Evolutionary conservation across 345 rosid species (phyloP).

Genomic region (Cochlearia excelsa): DNA sequence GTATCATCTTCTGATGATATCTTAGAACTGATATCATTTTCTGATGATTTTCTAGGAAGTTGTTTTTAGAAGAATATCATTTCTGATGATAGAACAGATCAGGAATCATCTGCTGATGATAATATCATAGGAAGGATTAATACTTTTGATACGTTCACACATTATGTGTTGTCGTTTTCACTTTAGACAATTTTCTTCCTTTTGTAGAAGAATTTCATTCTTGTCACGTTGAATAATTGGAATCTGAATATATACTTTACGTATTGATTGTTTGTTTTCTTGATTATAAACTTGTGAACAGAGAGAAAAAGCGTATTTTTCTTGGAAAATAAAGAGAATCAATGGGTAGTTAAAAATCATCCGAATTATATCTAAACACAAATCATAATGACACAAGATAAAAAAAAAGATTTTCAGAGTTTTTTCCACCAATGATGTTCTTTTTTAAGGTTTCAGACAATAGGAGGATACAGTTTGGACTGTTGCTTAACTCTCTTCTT

Average conservation of each 20-base stretch:
- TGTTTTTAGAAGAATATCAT: slow-evolving; percentile 9
- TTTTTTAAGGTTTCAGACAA: slow-evolving; percentile 36
- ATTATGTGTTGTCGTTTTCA: slow-evolving; percentile 8
- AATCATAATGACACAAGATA: slow-evolving; percentile 22
- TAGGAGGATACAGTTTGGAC: slow-evolving; percentile 84
- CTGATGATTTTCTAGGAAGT: slow-evolving; percentile 26
- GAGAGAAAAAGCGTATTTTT: background rate
- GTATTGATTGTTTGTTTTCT: too few relatives aligned
- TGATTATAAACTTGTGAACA: too few relatives aligned
- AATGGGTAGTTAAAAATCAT: slow-evolving; percentile 31
- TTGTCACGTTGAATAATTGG: slow-evolving; percentile 17
- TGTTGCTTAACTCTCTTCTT: slow-evolving; percentile 85
- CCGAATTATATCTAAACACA: slow-evolving; percentile 15
- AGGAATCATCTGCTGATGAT: slow-evolving; percentile 29
- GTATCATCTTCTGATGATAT: slow-evolving; percentile 31
- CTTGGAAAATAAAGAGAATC: slow-evolving; percentile 26
- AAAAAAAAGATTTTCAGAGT: slow-evolving; percentile 25
- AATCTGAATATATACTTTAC: background rate
- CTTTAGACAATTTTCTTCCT: background rate
- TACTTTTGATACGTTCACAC: slow-evolving; percentile 19
- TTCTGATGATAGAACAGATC: slow-evolving; percentile 22
- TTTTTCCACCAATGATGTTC: slow-evolving; percentile 31
- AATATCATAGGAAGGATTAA: background rate
- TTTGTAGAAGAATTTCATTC: slow-evolving; percentile 14
- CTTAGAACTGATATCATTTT: slow-evolving; percentile 21